These are phyloP conservation scores for Cryphonectria nitschkei DNA, from an alignment of 2,329 filamentous ascomycete genomes.

Conservation along the genomic window DNA sequence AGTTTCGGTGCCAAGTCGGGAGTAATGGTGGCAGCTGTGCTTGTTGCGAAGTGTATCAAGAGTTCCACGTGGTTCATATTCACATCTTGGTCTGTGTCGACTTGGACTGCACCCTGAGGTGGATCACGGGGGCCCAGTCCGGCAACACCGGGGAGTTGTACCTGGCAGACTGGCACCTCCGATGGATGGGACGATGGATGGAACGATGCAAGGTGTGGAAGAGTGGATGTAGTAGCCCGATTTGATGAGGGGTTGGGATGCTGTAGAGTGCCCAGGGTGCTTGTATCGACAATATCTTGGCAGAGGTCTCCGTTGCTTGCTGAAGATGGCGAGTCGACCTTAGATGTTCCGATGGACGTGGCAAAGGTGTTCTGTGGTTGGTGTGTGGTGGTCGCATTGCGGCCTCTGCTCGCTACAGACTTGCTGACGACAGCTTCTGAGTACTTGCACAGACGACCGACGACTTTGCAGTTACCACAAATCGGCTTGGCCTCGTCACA, in stretches of 20 bases:
- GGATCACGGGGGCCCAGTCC: neutral
- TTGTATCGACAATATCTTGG: neutral
- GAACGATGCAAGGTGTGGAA: neutral
- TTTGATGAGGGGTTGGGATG: neutral
- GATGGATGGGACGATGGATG: neutral
- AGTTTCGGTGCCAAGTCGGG: neutral
- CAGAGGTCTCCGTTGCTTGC: neutral
- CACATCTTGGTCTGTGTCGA: neutral
- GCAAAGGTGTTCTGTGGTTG: neutral
- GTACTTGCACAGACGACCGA: neutral
- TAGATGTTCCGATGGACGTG: neutral
- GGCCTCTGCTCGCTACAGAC: neutral
- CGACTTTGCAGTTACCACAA: slow-evolving; percentile 5
- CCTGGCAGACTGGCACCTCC: neutral
- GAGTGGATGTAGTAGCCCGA: neutral
- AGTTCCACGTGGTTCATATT: slow-evolving; percentile 18
- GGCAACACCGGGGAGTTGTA: neutral
- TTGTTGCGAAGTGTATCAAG: slow-evolving; percentile 8
- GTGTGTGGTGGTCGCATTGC: neutral
- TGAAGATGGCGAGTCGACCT: neutral
- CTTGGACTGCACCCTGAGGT: neutral
- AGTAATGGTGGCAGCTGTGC: neutral
- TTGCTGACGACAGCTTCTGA: neutral
- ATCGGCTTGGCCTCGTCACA: neutral
- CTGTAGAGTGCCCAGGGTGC: neutral